phyloP scores from a whole-genome alignment of 1,284 basidiomycete species.

The Heterobasidion occidentale region DNA sequence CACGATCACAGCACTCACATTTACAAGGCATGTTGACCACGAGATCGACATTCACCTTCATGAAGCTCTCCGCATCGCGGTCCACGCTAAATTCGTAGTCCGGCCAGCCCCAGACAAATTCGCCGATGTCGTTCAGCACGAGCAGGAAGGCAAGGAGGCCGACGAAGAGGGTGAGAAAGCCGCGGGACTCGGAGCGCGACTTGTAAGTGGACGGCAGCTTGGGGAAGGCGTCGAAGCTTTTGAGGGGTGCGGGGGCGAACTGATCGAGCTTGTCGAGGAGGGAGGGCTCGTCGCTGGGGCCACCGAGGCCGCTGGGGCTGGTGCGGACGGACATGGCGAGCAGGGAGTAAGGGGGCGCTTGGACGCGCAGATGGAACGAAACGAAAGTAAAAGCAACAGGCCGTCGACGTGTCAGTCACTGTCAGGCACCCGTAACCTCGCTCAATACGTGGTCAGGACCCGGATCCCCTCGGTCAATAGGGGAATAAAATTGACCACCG shows the following conservation, averaged over 20 bases:
- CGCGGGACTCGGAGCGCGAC: constrained; percentile 77
- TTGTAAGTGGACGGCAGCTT: constrained; percentile 89
- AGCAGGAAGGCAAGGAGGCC: constrained; percentile 64
- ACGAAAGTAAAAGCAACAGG: too few species aligned
- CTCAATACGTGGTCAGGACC: too few species aligned
- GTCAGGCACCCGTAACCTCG: too few species aligned
- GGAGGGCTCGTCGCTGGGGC: constrained; percentile 15
- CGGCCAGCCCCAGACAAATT: constrained; percentile 88
- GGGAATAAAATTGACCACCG: too few species aligned
- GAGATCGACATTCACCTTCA: constrained; percentile 86
- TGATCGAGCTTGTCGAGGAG: constrained; percentile 51
- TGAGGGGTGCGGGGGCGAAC: constrained; percentile 43
- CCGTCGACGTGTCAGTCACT: too few species aligned
- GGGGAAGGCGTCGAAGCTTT: constrained; percentile 78
- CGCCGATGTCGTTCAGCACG: constrained; percentile 81
- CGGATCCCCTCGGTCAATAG: too few species aligned
- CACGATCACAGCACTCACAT: constrained; percentile 49
- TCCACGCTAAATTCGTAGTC: constrained; percentile 85
- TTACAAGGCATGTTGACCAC: constrained; percentile 89
- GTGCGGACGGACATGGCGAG: too few species aligned
- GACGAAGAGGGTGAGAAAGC: constrained; percentile 82
- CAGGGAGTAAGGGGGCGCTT: too few species aligned
- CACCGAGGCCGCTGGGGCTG: too few species aligned
- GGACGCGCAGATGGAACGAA: too few species aligned
- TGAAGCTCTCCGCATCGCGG: constrained; percentile 44